Evolutionary conservation across 2,329 filamentous ascomycete species (phyloP).

Genomic region (Ascomycota sp.): DNA sequence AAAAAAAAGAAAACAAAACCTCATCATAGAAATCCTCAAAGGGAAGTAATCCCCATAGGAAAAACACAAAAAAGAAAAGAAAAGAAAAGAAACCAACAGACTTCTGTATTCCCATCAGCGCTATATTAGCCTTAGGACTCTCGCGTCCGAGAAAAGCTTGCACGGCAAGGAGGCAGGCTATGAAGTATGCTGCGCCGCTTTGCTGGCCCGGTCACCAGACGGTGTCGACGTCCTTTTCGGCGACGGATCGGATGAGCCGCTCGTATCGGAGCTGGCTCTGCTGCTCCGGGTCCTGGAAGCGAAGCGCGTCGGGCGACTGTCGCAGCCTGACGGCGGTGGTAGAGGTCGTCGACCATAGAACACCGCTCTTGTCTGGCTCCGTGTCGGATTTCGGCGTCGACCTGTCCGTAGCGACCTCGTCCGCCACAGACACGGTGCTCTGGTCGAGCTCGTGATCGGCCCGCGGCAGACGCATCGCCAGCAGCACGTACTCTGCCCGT

Average conservation of each 20-base stretch:
- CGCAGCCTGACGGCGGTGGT: constrained; percentile 1
- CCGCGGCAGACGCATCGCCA: constrained; percentile 42
- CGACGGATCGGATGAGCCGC: constrained; percentile 15
- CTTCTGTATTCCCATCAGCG: no score
- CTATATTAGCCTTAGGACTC: no score
- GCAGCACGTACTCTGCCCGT: constrained; percentile 40
- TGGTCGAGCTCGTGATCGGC: constrained; percentile 11
- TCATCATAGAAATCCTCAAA: no score
- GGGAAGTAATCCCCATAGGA: no score
- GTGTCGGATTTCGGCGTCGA: constrained; percentile 11
- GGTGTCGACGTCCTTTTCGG: constrained; percentile 11
- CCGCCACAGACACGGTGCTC: constrained; percentile 6
- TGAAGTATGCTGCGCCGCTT: no score
- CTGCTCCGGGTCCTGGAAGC: constrained; percentile 13
- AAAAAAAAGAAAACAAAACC: no score
- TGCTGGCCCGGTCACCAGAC: constrained; percentile 1
- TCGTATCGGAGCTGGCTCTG: constrained; percentile 14
- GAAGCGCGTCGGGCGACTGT: constrained; percentile 4
- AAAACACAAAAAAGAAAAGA: no score
- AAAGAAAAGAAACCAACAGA: no score
- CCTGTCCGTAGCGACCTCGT: constrained; percentile 11
- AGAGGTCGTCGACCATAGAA: constrained; percentile 13
- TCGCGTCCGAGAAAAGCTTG: no score
- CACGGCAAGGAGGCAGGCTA: no score
- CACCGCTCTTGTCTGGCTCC: constrained; percentile 8